These are phyloP conservation scores for Verticillium dahliae DNA, from an alignment of 2,329 filamentous ascomycete genomes.

Conservation along the genomic window DNA sequence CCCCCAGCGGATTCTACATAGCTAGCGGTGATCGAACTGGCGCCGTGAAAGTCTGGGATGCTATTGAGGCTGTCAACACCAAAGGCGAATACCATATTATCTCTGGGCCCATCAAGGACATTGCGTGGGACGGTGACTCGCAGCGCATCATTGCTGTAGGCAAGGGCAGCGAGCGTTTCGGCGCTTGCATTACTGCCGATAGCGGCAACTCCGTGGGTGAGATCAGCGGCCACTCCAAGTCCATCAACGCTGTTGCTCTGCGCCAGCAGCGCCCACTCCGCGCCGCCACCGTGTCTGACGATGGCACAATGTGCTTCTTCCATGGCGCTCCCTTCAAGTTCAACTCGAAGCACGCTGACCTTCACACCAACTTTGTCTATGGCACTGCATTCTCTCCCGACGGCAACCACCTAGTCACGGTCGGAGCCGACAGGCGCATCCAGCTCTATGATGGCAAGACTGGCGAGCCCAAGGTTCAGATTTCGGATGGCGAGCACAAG, in stretches of 20 bases:
- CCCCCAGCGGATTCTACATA: slow-evolving; percentile 90
- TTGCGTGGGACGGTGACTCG: slow-evolving; percentile 96
- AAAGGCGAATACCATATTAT: slow-evolving; percentile 96
- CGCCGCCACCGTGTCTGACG: slow-evolving; percentile 86
- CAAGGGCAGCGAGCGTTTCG: slow-evolving; percentile 88
- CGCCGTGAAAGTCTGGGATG: slow-evolving; percentile 86
- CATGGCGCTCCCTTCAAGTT: slow-evolving; percentile 96
- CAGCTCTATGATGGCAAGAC: slow-evolving; percentile 97
- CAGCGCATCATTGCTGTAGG: slow-evolving; percentile 95
- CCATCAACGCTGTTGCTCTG: slow-evolving; percentile 86
- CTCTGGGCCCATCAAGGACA: slow-evolving; percentile 88
- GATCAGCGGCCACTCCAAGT: slow-evolving; percentile 83
- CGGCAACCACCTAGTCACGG: slow-evolving; percentile 73
- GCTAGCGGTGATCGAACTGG: slow-evolving; percentile 86
- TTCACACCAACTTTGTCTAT: slow-evolving; percentile 86
- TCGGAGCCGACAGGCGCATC: slow-evolving; percentile 87
- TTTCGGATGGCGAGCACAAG: slow-evolving; percentile 79
- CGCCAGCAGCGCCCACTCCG: slow-evolving; percentile 84
- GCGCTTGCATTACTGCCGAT: slow-evolving; percentile 90
- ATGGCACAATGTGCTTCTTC: slow-evolving; percentile 84
- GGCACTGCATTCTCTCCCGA: slow-evolving; percentile 87
- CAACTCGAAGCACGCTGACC: slow-evolving; percentile 68
- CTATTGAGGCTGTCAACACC: slow-evolving; percentile 74
- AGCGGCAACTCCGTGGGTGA: slow-evolving; percentile 95
- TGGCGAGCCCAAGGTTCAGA: slow-evolving; percentile 69